Base-by-base conservation (phyloP, 2,329 filamentous ascomycete genomes). In the Aspergillus sp. region DNA sequence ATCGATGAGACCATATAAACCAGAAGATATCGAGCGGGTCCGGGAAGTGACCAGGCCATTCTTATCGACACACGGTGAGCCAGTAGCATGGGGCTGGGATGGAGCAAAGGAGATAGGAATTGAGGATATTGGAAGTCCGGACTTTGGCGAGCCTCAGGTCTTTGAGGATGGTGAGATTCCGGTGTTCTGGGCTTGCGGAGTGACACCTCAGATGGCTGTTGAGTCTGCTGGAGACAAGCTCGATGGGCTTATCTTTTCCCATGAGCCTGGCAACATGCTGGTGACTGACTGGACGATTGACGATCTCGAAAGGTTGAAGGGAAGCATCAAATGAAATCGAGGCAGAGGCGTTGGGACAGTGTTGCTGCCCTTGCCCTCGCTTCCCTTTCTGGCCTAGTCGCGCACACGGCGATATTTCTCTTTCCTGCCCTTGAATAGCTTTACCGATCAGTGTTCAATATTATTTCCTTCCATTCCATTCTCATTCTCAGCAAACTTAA, bases 171-270 rank as follows among this genome's bases (percentile, higher is more conserved):
- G 73, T 1, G 54, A 61, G 40, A 49, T 64, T 7, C 59, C 60
- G 1, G 53, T 64, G 2, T 64, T 64, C 11, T 64, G 60, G 60
- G 61, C 78, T 0, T 85, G 81, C 55, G 81, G 81, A 30, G 81
- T 85, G 8, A 85, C 82, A 32, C 81, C 82, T 2, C 81, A 85
- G 56, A 76, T 82, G 55, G 81, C 79, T 10, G 77, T 85, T 1
- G 75, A 82, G 71, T 69, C 67, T 44, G 77, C 79, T 5, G 49
- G 56, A 10, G 39, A 52, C 6, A 64, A 59, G 6, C 54, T 82
- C 37, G 54, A 76, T 37, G 82, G 82, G 0, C 67, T 70, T 1
- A 70, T 83, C 2, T 79, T 86, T 69, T 76, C 73, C 1, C 82
- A 85, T 65, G 73, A 75, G 12, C 81, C 80, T 1, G 79, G 79